Evolutionary conservation across 306 rosid genomes (phyloP).

Genomic region (Cucurbita maxima): DNA sequence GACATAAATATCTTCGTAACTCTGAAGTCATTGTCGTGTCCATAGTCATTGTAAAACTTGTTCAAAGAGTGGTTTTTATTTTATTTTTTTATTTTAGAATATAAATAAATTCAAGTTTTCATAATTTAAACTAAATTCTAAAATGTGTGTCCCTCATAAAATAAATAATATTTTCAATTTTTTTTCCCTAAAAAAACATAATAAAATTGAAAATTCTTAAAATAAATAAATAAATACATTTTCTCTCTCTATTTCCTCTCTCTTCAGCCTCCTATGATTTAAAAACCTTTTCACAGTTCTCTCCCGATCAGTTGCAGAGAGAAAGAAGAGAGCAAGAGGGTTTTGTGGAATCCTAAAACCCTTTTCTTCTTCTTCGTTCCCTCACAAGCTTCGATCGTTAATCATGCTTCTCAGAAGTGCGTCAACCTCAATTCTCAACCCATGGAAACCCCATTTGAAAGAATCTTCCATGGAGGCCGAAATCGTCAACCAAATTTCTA

Average conservation of each 20-base stretch:
- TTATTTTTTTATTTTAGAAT: too few species aligned
- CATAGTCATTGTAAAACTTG: too few species aligned
- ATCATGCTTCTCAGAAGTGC: slow-evolving; percentile 28
- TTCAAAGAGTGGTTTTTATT: too few species aligned
- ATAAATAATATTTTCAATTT: too few species aligned
- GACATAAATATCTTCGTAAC: too few species aligned
- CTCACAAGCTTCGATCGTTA: neutral
- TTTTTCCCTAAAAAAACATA: too few species aligned
- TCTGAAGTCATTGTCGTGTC: too few species aligned
- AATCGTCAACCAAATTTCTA: slow-evolving; percentile 6
- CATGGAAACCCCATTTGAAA: slow-evolving; percentile 21
- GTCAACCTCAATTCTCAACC: slow-evolving; percentile 21
- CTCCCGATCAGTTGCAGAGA: neutral
- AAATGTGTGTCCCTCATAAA: too few species aligned
- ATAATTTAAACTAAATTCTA: too few species aligned
- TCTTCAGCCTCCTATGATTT: neutral
- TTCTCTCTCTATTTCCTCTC: neutral
- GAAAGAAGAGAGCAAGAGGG: neutral
- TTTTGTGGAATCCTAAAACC: neutral
- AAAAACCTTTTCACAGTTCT: neutral
- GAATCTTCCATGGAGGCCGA: slow-evolving; percentile 13
- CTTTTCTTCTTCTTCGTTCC: neutral
- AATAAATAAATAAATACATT: too few species aligned
- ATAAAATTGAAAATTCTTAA: too few species aligned
- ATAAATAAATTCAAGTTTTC: too few species aligned